Evolutionary conservation across 2,329 filamentous ascomycete genomes (phyloP).

Genomic region (Bipolaris bicolor): DNA sequence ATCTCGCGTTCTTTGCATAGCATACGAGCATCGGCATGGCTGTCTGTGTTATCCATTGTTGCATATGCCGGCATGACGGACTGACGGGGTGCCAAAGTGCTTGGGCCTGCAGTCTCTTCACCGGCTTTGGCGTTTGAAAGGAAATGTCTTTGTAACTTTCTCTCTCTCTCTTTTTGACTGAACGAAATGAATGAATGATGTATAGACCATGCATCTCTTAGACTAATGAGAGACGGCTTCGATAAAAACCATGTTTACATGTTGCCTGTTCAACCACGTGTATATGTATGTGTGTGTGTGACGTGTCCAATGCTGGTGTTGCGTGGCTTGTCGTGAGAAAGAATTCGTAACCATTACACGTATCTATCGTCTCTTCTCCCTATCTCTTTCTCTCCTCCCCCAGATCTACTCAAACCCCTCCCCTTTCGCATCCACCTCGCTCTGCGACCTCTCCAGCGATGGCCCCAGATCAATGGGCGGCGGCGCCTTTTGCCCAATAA

Average conservation of each 20-base stretch:
- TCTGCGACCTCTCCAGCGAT: conserved; percentile 31
- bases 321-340: neutral
- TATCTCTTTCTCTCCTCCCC: neutral
- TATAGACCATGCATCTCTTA: neutral
- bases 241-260: neutral
- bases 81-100: conserved; percentile 46
- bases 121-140: conserved; percentile 38
- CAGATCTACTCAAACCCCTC: conserved; percentile 41
- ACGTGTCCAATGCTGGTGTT: neutral
- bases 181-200: conserved; percentile 16
- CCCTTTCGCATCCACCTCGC: conserved; percentile 29
- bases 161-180: conserved; percentile 7
- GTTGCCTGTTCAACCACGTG: neutral
- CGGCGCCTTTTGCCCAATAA: conserved; percentile 46
- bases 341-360: conserved; percentile 8
- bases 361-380: neutral
- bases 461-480: conserved; percentile 39
- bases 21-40: conserved; percentile 36
- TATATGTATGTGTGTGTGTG: neutral
- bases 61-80: conserved; percentile 35
- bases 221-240: neutral
- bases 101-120: conserved; percentile 39
- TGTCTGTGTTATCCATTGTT: conserved; percentile 16
- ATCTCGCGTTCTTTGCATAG: conserved; percentile 37
- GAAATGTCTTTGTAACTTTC: conserved; percentile 3